These are phyloP conservation scores for Penicillium thymicola DNA, from an alignment of 2,329 filamentous ascomycete species.

Conservation along the genomic window DNA sequence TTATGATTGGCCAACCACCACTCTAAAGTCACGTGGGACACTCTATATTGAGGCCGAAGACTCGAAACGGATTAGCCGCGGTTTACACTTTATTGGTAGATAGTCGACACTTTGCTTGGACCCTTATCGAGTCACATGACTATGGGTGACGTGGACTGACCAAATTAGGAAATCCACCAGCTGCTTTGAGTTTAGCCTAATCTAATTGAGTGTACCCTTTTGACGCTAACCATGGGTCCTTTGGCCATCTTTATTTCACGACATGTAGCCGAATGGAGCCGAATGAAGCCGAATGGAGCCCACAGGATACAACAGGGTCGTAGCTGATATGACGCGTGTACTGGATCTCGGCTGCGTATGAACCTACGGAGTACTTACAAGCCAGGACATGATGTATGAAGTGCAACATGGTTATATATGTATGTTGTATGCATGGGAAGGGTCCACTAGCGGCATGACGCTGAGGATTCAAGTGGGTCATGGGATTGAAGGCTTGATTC, in stretches of 20 bases:
- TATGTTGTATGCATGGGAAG: neutral
- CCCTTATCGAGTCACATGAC: neutral
- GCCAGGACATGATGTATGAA: neutral
- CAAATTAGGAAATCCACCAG: neutral
- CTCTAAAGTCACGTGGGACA: neutral
- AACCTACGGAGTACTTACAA: too few species aligned
- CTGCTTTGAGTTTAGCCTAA: neutral
- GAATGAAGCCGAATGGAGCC: neutral
- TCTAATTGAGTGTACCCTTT: neutral
- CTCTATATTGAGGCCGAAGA: neutral
- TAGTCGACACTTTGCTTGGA: neutral
- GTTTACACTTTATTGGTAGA: neutral
- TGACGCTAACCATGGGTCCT: neutral
- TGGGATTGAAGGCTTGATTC: conserved; percentile 18
- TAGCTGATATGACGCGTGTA: neutral
- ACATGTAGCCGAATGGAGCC: neutral
- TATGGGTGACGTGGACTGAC: neutral
- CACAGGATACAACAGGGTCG: neutral
- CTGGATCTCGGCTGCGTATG: neutral
- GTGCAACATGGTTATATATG: neutral
- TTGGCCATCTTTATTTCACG: conserved; percentile 2
- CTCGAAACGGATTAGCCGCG: neutral
- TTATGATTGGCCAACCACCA: neutral
- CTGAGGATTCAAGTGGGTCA: conserved; percentile 15
- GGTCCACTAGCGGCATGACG: conserved; percentile 1